A percentile compares a stretch with the other conserved stretches of the same genome.
phyloP scores from a whole-genome alignment of 306 rosid species.

The Fragaria vesca region DNA sequence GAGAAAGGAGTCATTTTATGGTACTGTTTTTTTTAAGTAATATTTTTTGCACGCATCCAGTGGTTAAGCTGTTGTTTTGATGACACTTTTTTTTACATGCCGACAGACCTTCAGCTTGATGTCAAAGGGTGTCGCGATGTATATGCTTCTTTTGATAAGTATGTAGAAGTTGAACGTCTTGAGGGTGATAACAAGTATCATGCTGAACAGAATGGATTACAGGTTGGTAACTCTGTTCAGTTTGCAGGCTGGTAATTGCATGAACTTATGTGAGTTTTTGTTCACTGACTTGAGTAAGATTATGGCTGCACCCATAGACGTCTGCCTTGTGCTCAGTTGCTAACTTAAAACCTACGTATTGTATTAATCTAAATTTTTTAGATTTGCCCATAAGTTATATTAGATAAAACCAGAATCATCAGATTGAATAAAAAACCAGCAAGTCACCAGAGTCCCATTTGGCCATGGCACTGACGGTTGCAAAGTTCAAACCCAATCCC shows the following conservation, averaged over 20 bases:
- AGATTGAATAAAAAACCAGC: background rate
- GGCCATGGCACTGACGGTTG: background rate
- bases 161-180: constrained; percentile 95
- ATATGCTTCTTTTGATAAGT: constrained; percentile 96
- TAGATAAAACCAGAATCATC: background rate
- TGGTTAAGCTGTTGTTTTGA: constrained; percentile 6
- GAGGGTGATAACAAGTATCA: constrained; percentile 98
- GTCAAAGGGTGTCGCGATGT: constrained; percentile 98
- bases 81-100: background rate
- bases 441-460: background rate
- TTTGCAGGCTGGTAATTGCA: constrained; percentile 2
- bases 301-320: background rate
- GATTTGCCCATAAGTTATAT: background rate
- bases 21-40: constrained; percentile 28
- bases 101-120: constrained; percentile 95
- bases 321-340: background rate
- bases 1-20: constrained; percentile 98
- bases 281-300: background rate
- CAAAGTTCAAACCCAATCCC: background rate
- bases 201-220: constrained; percentile 93
- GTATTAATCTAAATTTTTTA: background rate
- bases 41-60: background rate
- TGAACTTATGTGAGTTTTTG: background rate
- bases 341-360: background rate
- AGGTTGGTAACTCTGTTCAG: constrained; percentile 37